Evolutionary conservation across 371 early-diverging fungal genomes (phyloP).

Genomic region (Mucor racemosus): DNA sequence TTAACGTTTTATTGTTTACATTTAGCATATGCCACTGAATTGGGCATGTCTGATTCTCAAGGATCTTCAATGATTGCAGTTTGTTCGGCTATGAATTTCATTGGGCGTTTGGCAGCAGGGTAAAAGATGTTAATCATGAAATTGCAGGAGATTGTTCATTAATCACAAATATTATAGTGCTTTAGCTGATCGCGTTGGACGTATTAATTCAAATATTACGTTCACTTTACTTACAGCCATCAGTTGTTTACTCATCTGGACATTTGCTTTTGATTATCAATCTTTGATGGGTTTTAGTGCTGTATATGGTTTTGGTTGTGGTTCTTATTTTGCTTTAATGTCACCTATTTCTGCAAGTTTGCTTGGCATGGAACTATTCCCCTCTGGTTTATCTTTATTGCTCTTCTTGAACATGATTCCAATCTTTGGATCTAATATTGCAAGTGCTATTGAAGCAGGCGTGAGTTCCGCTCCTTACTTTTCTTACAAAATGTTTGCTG

Average conservation of each 20-base stretch:
- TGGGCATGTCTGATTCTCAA: conserved; percentile 38
- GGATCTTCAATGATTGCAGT: conserved; percentile 36
- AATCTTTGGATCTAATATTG: conserved; percentile 41
- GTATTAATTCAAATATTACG: conserved; percentile 55
- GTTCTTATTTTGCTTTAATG: conserved; percentile 46
- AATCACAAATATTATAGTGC: conserved; percentile 7
- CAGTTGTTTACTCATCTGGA: conserved; percentile 65
- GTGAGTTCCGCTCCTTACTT: conserved; percentile 32
- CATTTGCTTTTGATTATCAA: conserved; percentile 50
- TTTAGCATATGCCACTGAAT: conserved; percentile 34
- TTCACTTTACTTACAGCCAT: conserved; percentile 54
- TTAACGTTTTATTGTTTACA: conserved; percentile 17
- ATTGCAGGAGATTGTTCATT: neutral
- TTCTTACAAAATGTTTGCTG: conserved; percentile 42
- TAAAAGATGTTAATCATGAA: neutral
- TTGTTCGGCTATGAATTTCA: conserved; percentile 33
- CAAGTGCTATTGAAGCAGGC: conserved; percentile 42
- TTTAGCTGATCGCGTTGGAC: conserved; percentile 58
- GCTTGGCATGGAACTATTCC: conserved; percentile 43
- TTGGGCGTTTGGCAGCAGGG: conserved; percentile 50
- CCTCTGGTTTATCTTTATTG: conserved; percentile 43
- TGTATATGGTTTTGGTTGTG: conserved; percentile 65
- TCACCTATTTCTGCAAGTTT: conserved; percentile 43
- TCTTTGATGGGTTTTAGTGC: conserved; percentile 55
- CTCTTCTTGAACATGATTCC: conserved; percentile 37